These are phyloP conservation scores for Xylariaceae sp. DNA, from an alignment of 2,329 filamentous ascomycete genomes.

Conservation along the genomic window DNA sequence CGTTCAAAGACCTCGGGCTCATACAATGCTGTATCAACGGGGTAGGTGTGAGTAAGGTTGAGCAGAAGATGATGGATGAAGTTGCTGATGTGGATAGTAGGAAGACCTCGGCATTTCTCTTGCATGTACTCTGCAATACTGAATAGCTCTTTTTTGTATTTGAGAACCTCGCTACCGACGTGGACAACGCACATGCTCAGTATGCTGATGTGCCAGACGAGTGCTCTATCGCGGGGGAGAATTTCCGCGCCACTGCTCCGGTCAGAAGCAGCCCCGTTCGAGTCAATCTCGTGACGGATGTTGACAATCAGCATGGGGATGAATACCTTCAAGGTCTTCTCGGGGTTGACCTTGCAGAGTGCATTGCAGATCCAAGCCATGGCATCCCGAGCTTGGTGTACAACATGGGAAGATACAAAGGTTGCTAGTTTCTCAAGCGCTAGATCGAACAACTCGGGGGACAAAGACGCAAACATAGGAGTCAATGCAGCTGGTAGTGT, in stretches of 20 bases:
- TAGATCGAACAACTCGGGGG: slow-evolving; percentile 89
- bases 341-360: slow-evolving; percentile 90
- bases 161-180: slow-evolving; percentile 84
- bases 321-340: slow-evolving; percentile 87
- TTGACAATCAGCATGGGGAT: slow-evolving; percentile 86
- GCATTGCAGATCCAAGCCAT: slow-evolving; percentile 99
- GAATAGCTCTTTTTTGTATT: slow-evolving; percentile 84
- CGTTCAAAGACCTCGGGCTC: slow-evolving; percentile 70
- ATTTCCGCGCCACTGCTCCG: slow-evolving; percentile 92
- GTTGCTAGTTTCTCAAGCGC: slow-evolving; percentile 87
- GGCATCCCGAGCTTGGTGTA: slow-evolving; percentile 93
- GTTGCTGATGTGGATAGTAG: slow-evolving; percentile 94
- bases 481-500: slow-evolving; percentile 88
- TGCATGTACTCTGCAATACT: slow-evolving; percentile 96
- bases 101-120: slow-evolving; percentile 86
- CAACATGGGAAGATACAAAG: slow-evolving; percentile 90
- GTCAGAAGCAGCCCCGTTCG: slow-evolving; percentile 93
- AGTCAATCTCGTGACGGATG: slow-evolving; percentile 94
- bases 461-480: slow-evolving; percentile 85
- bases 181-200: slow-evolving; percentile 98
- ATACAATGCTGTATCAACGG: slow-evolving; percentile 83
- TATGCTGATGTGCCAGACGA: slow-evolving; percentile 97
- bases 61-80: slow-evolving; percentile 95
- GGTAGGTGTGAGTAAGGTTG: slow-evolving; percentile 92
- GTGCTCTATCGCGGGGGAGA: slow-evolving; percentile 81